Evolutionary conservation across 2,329 filamentous ascomycete genomes (phyloP).

Genomic region (Neonectria hederae): DNA sequence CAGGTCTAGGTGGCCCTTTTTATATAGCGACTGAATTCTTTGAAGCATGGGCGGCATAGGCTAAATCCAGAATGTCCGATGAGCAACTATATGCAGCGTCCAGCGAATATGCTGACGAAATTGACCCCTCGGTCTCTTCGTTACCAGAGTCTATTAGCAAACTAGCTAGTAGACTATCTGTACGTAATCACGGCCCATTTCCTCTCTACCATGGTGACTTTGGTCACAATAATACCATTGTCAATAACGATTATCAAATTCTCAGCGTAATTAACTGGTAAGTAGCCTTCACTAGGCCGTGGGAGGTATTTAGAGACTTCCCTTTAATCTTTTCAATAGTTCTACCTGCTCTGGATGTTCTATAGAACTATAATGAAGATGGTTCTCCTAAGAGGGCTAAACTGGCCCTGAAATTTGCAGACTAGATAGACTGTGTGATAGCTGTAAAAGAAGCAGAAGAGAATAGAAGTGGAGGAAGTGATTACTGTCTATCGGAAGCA

Average conservation of each 20-base stretch:
- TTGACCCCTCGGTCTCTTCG: conserved; percentile 10
- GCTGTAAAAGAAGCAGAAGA: conserved; percentile 15
- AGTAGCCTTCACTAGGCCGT: conserved; percentile 14
- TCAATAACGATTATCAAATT: conserved; percentile 12
- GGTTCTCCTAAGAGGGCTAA: conserved; percentile 10
- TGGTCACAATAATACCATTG: conserved; percentile 16
- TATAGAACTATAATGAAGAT: conserved; percentile 12
- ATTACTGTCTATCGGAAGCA: conserved; percentile 10
- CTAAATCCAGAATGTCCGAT: conserved; percentile 10
- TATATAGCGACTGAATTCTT: conserved; percentile 20
- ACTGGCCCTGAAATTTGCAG: conserved; percentile 9
- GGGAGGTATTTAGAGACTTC: conserved; percentile 22
- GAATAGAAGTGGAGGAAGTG: conserved; percentile 17
- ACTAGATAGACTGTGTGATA: conserved; percentile 7
- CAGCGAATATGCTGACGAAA: conserved; percentile 15
- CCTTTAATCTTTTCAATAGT: conserved; percentile 18
- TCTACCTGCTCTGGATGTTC: conserved; percentile 16
- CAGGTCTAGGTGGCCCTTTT: conserved; percentile 14
- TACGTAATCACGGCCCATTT: conserved; percentile 16
- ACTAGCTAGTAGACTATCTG: conserved; percentile 13
- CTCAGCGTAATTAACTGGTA: conserved; percentile 19
- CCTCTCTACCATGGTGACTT: conserved; percentile 18
- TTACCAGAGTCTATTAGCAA: conserved; percentile 13
- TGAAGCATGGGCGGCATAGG: conserved; percentile 14
- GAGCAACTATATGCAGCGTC: conserved; percentile 14